A percentile compares a stretch with the other conserved stretches of the same genome.
phyloP scores from a whole-genome alignment of 257 asterid genomes.

The Gentiana dahurica region DNA sequence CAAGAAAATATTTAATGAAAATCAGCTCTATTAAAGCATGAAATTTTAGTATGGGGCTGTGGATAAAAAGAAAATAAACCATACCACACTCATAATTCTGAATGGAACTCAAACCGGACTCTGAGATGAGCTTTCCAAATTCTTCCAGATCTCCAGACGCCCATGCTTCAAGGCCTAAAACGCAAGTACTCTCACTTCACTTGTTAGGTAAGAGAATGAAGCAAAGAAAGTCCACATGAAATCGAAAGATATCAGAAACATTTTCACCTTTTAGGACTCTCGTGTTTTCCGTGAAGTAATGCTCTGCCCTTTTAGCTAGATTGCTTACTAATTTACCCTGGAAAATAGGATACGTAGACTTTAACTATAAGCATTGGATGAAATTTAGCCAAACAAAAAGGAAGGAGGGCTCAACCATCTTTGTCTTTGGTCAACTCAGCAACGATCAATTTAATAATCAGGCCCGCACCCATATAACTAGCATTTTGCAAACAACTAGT shows the following conservation, averaged over 20 bases:
- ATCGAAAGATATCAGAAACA: neutral
- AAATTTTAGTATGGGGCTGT: neutral
- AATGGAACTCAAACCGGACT: conserved; percentile 90
- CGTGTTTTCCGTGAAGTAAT: conserved; percentile 80
- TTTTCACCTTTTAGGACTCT: conserved; percentile 62
- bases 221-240: neutral
- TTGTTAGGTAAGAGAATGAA: neutral
- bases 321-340: conserved; percentile 52
- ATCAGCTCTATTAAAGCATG: neutral
- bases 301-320: conserved; percentile 84
- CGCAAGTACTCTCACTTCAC: neutral
- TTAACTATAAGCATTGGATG: too few relatives aligned
- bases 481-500: too few relatives aligned
- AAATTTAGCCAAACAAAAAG: too few relatives aligned
- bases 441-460: too few relatives aligned
- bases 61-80: conserved; percentile 1
- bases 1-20: neutral
- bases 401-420: too few relatives aligned
- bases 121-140: conserved; percentile 81
- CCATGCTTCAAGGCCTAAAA: conserved; percentile 80
- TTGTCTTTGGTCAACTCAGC: too few relatives aligned
- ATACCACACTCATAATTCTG: conserved; percentile 85
- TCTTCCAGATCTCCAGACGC: conserved; percentile 63
- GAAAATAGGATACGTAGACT: conserved; percentile 7
- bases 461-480: too few relatives aligned